A percentile compares a stretch with the other conserved stretches of the same genome.
Conservation (phyloP, 257 asterid genomes). For the Coffea canephora region DNA sequence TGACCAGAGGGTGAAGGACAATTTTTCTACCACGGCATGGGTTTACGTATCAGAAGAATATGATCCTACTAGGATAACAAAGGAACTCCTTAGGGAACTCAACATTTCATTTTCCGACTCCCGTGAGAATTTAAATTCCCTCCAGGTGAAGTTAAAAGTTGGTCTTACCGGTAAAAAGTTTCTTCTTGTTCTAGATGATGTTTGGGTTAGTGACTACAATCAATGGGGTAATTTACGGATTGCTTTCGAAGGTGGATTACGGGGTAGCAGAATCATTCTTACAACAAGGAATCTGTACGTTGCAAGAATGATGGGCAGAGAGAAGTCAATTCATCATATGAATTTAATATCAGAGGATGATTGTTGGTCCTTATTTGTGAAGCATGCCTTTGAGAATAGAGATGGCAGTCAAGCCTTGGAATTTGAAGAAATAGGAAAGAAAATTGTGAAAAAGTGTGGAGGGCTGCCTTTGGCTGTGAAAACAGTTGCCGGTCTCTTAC, state of each 20-base stretch:
- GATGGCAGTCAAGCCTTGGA: not conserved
- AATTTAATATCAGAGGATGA: not conserved
- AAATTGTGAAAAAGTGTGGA: constrained; percentile 7
- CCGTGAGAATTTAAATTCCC: constrained; percentile 36
- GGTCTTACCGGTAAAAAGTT: constrained; percentile 43
- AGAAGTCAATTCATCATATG: not conserved
- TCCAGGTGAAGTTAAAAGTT: constrained; percentile 43
- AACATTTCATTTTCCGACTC: constrained; percentile 24
- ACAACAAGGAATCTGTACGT: constrained; percentile 53
- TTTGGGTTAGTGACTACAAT: constrained; percentile 47
- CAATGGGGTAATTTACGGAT: constrained; percentile 40
- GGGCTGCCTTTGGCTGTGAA: constrained; percentile 19
- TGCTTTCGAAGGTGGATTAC: constrained; percentile 39
- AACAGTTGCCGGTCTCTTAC: constrained; percentile 12
- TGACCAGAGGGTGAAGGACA: constrained; percentile 27
- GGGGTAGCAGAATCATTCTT: constrained; percentile 52
- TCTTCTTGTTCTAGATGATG: constrained; percentile 57
- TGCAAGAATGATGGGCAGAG: constrained; percentile 38
- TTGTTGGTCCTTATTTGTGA: constrained; percentile 11
- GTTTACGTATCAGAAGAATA: constrained; percentile 49
- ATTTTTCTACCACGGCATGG: constrained; percentile 47
- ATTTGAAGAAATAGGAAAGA: not conserved
- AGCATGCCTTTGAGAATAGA: constrained; percentile 8
- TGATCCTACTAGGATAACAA: constrained; percentile 34
- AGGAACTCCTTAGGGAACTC: constrained; percentile 10